Base-by-base conservation (phyloP, 2,329 filamentous ascomycete genomes). In the Bisporella sp. region DNA sequence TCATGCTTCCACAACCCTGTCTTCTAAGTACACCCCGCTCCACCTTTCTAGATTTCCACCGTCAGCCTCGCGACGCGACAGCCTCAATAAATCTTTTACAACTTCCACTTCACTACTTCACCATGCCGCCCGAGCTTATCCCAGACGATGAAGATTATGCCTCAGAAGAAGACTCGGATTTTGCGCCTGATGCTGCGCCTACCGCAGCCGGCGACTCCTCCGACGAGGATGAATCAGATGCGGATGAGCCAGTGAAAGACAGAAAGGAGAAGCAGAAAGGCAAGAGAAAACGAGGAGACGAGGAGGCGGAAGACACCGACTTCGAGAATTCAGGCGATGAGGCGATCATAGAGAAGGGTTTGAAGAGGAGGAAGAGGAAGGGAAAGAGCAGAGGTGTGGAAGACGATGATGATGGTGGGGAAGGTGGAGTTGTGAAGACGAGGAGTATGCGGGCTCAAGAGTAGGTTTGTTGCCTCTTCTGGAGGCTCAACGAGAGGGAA, bases 241-340 rank as follows among this genome's bases (percentile, higher is more conserved):
- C 50, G 4, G 50, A 48, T 6, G 56, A 57, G 13, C 58, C 52
- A 39, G 58, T 55, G 44, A 58, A 51, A 40, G 59, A 55, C 45
- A 58, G 58, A 47, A 43, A 44, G 5, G 58, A 65, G 11, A 12
- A 58, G 1, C 39, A 59, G 37, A 41, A 59, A 3, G 51, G 52
- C 7, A 70, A 71, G 44, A 61, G 69, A 48, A 72, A 70, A 59
- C 57, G 66, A 41, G 52, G 52, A 41, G 56, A 55, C 40, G 57
- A 59, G 40, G 61, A 72, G 4, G 68, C 65, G 2, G 69, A 71
- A 35, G 74, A 77, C 55, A 71, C 70, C 0, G 79, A 73, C 1
- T 79, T 81, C 53, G 77, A 81, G 52, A 85, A 85, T 57, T 88
- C 85, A 1, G 85, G 84, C n/a, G 85, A 89, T 60, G 85, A 89